Evolutionary conservation across 305 asterid species (phyloP), one percentile per base, ranked within the genome.

Genomic region (Coffea humblotiana): DNA sequence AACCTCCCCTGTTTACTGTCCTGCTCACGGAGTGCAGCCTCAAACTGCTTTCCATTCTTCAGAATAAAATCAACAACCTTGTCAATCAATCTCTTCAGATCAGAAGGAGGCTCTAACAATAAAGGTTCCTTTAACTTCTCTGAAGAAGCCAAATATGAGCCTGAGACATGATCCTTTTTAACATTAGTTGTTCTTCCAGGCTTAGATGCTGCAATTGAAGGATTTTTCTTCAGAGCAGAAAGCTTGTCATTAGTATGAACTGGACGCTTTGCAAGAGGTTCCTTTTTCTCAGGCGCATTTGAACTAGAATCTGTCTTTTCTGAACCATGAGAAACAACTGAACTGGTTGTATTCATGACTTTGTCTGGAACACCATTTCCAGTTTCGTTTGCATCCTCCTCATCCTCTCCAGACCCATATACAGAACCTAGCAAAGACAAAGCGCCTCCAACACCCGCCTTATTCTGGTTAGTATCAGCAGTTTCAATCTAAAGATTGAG

Each of bases 401-500:
- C 99, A 72, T 95, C 98, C 83, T 95, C 99, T 78, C 92, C 97
- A n/a, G 96, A 89, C 64, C 92, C 98, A 87, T 95, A 93, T 32
- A 87, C 88, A 77, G 97, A 93, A 79, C 99, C 99, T 76, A 95
- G 97, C 89, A 95, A 85, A 83, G 97, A 89, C 84, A 93, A 87
- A 74, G 97, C 96, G 81, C 96, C 98, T 77, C 87, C 94, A 47
- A 61, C 84, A 82, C 77, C 86, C 29, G 77, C 66, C 76, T 79
- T 74, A 37, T 75, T 83, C 25, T 77, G 86, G 77, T 87, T 86
- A 47, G 43, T 71, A 56, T 82, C 80, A 66, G 77, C 85, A 66
- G 35, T 78, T 78, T 76, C 84, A 60, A 60, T 78, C 84, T 63
- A 83, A 86, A 74, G 79, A 80, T 78, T 87, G 93, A 82, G 89